phyloP scores from a whole-genome alignment of 1,284 basidiomycete genomes.

The Rhizoctonia solani region DNA sequence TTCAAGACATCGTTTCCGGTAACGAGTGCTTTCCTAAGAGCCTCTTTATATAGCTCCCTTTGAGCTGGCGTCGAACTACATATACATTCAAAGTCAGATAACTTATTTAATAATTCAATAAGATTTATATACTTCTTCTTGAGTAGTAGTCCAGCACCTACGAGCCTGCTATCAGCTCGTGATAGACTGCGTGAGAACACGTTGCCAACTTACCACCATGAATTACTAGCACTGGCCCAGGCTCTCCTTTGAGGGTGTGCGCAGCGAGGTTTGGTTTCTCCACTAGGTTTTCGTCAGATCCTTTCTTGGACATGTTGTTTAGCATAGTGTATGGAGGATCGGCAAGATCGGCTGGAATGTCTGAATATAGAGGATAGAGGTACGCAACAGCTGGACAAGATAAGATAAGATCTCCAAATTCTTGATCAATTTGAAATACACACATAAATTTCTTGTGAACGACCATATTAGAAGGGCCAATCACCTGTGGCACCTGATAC shows the following conservation, averaged over 20 bases:
- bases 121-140: conserved; percentile 44
- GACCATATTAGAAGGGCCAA: neutral
- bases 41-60: conserved; percentile 60
- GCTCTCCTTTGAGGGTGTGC: neutral
- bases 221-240: conserved; percentile 59
- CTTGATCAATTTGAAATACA: neutral
- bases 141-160: conserved; percentile 46
- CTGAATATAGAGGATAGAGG: too few relatives aligned
- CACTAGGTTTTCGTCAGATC: neutral
- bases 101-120: conserved; percentile 24
- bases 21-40: conserved; percentile 58
- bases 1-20: conserved; percentile 67
- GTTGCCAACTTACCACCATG: conserved; percentile 71
- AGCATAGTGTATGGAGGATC: conserved; percentile 2
- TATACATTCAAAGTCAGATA: neutral
- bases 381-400: too few relatives aligned
- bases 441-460: neutral
- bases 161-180: neutral
- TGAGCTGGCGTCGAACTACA: conserved; percentile 63
- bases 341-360: neutral
- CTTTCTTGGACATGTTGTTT: neutral
- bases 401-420: neutral
- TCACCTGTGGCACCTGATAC: neutral
- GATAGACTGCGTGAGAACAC: neutral
- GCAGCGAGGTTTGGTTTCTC: conserved; percentile 8